Conservation (phyloP, 768 basidiomycete species). For the Sistotremastrum suecicum region DNA sequence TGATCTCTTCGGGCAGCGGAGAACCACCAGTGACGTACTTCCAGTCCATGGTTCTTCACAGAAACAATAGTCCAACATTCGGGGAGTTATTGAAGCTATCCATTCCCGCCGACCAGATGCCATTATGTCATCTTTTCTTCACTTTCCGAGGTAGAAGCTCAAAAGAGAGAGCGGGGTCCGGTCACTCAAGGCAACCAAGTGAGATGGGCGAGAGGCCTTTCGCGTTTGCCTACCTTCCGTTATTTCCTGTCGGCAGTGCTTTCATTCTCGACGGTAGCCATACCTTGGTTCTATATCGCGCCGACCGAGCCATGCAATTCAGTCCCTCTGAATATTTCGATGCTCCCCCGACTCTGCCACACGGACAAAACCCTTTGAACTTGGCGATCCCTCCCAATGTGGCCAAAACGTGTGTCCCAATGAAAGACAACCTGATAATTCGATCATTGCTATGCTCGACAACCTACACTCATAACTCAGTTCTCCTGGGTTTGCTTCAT, state of each 20-base stretch:
- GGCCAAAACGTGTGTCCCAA: constrained; percentile 46
- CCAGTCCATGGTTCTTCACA: constrained; percentile 82
- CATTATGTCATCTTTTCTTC: constrained; percentile 86
- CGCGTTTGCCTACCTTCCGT: constrained; percentile 84
- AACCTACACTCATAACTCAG: constrained; percentile 79
- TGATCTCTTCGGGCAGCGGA: constrained; percentile 73
- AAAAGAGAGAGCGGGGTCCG: constrained; percentile 25
- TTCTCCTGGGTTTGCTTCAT: constrained; percentile 62
- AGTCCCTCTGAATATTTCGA: constrained; percentile 58
- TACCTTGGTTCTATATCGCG: constrained; percentile 68
- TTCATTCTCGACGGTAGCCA: constrained; percentile 88
- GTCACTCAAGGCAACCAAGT: constrained; percentile 14
- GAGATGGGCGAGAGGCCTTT: constrained; percentile 59
- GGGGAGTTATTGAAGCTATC: constrained; percentile 86
- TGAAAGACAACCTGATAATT: constrained; percentile 66
- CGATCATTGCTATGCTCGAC: constrained; percentile 90
- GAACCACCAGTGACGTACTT: constrained; percentile 71
- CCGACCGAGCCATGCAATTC: constrained; percentile 53
- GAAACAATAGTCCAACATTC: constrained; percentile 81
- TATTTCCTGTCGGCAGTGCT: constrained; percentile 61
- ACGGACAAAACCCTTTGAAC: constrained; percentile 48
- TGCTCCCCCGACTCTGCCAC: constrained; percentile 44
- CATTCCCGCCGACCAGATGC: constrained; percentile 50
- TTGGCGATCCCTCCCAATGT: constrained; percentile 44
- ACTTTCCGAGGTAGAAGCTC: constrained; percentile 66